Evolutionary conservation across 164 flowering plant species (phyloP).

Genomic region (Protea cynaroides): DNA sequence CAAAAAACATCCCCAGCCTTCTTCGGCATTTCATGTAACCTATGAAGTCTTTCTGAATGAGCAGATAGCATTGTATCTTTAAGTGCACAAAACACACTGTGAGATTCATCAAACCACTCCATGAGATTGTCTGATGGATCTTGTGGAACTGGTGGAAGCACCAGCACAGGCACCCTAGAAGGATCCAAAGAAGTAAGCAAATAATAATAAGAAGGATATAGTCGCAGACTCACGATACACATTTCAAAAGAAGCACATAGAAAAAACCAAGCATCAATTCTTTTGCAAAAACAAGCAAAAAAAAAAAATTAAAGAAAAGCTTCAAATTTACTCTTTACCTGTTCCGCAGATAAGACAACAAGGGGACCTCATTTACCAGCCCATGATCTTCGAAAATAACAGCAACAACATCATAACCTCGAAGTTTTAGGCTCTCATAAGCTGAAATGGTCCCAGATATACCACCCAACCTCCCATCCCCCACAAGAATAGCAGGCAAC

Average conservation of each 20-base stretch:
- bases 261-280: neutral
- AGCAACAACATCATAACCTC: slow-evolving; percentile 93
- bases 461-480: slow-evolving; percentile 95
- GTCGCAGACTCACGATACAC: neutral
- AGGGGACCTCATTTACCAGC: slow-evolving; percentile 62
- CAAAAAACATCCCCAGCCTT: slow-evolving; percentile 68
- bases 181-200: slow-evolving; percentile 2
- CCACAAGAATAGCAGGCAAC: slow-evolving; percentile 86
- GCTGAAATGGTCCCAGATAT: slow-evolving; percentile 93
- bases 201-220: neutral
- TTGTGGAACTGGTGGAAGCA: slow-evolving; percentile 70
- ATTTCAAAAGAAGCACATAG: neutral
- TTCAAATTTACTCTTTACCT: slow-evolving; percentile 35
- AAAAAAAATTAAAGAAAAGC: neutral
- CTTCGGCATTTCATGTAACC: slow-evolving; percentile 64
- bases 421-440: slow-evolving; percentile 72
- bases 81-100: slow-evolving; percentile 46
- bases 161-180: slow-evolving; percentile 74
- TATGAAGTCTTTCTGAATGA: slow-evolving; percentile 43
- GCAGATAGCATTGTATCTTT: slow-evolving; percentile 54
- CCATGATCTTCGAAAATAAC: slow-evolving; percentile 81
- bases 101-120: slow-evolving; percentile 77
- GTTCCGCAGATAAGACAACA: slow-evolving; percentile 59
- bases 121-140: slow-evolving; percentile 66
- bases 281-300: neutral